Conservation (phyloP, 2,329 filamentous ascomycete genomes). For the Trichoderma afroharzianum region DNA sequence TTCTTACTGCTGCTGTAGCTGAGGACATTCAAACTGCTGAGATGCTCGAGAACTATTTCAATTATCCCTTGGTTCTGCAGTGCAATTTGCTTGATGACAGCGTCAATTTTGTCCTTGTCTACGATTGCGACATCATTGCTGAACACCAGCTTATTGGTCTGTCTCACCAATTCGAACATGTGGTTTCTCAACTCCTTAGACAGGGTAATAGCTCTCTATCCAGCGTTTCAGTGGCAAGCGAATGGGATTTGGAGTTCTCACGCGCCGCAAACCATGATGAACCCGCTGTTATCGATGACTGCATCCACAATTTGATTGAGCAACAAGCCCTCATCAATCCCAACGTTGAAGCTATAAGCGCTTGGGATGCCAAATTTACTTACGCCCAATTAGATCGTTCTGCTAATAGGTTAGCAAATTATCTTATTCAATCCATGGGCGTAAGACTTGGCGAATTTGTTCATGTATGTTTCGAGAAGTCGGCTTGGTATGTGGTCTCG, state of each 20-base stretch:
- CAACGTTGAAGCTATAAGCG: not conserved
- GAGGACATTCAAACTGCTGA: slow-evolving; percentile 1
- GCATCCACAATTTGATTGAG: slow-evolving; percentile 8
- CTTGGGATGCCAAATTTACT: slow-evolving; percentile 6
- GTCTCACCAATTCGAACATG: slow-evolving; percentile 11
- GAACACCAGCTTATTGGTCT: slow-evolving; percentile 3
- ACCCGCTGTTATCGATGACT: slow-evolving; percentile 4
- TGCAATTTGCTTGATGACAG: slow-evolving; percentile 1
- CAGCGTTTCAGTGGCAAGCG: slow-evolving; percentile 4
- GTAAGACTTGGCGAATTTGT: slow-evolving; percentile 7
- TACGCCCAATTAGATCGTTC: slow-evolving; percentile 3
- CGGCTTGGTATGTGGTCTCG: slow-evolving; percentile 9
- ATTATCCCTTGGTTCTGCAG: slow-evolving; percentile 13
- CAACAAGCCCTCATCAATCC: not conserved
- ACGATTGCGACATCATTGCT: slow-evolving; percentile 7
- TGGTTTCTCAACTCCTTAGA: not conserved
- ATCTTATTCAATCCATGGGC: not conserved
- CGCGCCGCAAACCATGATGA: not conserved
- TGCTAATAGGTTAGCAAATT: not conserved
- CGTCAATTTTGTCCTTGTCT: slow-evolving; percentile 5
- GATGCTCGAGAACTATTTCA: slow-evolving; percentile 17
- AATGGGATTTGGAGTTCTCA: slow-evolving; percentile 11
- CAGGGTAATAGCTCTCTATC: not conserved
- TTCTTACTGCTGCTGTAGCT: not conserved
- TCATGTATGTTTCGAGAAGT: slow-evolving; percentile 13